Percentiles rank a stretch among this genome's conserved stretches.
Evolutionary conservation across 2,329 filamentous ascomycete species (phyloP).

Genomic region (Fusarium verrucosum): DNA sequence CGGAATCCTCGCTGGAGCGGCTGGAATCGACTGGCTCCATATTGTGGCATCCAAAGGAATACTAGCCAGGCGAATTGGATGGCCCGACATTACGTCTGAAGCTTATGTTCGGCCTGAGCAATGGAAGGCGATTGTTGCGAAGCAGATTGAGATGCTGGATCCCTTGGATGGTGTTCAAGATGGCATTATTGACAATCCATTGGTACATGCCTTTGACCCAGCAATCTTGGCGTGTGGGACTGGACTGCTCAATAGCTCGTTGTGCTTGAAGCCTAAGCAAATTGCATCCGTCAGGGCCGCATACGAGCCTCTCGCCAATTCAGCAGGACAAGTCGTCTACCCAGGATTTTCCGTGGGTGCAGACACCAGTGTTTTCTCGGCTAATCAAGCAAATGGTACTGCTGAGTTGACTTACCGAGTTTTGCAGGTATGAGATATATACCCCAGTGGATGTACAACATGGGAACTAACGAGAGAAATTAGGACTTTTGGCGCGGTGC

Average conservation of each 20-base stretch:
- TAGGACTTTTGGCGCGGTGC: conserved; percentile 16
- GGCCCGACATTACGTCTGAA: background rate
- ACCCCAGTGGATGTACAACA: rapidly evolving
- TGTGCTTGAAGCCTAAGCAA: conserved; percentile 2
- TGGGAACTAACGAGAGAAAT: background rate
- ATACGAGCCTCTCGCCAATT: conserved; percentile 6
- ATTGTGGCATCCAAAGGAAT: conserved; percentile 14
- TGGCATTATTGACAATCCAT: conserved; percentile 6
- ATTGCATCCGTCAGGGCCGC: background rate
- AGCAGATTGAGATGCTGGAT: conserved; percentile 11
- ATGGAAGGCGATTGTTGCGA: conserved; percentile 1
- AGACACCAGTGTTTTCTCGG: conserved; percentile 12
- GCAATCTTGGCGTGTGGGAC: conserved; percentile 1
- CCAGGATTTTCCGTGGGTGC: background rate
- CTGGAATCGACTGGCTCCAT: conserved; percentile 10
- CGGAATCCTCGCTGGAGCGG: conserved; percentile 1
- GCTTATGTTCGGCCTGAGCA: conserved; percentile 10
- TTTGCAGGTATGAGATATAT: background rate
- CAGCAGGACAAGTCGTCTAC: background rate
- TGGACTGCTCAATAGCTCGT: background rate
- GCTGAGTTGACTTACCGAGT: conserved; percentile 2
- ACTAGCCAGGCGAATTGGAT: background rate
- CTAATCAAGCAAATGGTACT: conserved; percentile 1
- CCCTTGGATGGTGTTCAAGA: conserved; percentile 6
- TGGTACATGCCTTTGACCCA: background rate